Evolutionary conservation across 2,329 filamentous ascomycete species (phyloP).

Genomic region (Fusarium poae): DNA sequence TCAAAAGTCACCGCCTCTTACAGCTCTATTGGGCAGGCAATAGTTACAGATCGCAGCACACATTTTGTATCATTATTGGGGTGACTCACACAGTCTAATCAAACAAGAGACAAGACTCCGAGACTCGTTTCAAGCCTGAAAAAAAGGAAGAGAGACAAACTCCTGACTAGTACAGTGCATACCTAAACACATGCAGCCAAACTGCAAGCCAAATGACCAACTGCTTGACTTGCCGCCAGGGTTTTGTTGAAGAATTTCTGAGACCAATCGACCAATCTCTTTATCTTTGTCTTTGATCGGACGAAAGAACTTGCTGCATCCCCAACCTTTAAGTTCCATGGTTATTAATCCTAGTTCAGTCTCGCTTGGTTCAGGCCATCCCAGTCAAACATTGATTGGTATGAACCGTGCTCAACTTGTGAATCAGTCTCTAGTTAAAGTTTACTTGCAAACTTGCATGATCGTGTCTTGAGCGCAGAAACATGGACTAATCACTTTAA

Average conservation of each 20-base stretch:
- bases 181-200: conserved; percentile 16
- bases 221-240: conserved; percentile 1
- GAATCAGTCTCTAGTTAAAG: not conserved
- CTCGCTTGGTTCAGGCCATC: not conserved
- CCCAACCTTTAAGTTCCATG: not conserved
- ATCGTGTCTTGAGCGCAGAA: not conserved
- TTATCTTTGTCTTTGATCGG: not conserved
- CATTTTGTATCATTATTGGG: conserved; percentile 18
- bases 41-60: conserved; percentile 15
- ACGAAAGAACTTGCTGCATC: not conserved
- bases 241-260: conserved; percentile 20
- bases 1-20: conserved; percentile 33
- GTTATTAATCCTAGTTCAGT: not conserved
- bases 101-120: conserved; percentile 10
- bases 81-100: conserved; percentile 27
- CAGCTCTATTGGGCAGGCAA: conserved; percentile 29
- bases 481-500: not conserved
- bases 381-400: not conserved
- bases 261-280: conserved; percentile 12
- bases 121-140: conserved; percentile 20
- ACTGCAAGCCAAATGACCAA: conserved; percentile 1
- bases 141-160: conserved; percentile 7
- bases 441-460: not conserved
- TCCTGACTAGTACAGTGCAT: conserved; percentile 6
- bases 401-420: not conserved